Percentiles rank a stretch among this genome's conserved stretches.
Conservation (phyloP, 2,329 filamentous ascomycete genomes). For the Biscogniauxia mediterranea region DNA sequence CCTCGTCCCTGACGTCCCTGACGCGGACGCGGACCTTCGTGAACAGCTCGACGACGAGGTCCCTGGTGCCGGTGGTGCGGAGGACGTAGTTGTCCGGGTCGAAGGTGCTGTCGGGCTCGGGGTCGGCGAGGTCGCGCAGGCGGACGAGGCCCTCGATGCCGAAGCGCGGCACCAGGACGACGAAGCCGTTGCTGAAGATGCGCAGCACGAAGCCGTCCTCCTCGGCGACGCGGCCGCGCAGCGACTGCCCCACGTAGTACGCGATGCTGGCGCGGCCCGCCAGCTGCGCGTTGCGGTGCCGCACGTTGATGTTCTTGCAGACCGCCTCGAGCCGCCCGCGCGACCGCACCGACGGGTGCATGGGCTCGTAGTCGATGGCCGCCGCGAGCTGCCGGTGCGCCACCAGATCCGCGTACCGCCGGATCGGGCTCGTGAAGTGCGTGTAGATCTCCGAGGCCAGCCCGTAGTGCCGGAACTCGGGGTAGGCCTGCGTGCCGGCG, state of each 20-base stretch:
- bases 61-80: constrained; percentile 53
- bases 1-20: constrained; percentile 88
- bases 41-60: constrained; percentile 75
- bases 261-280: constrained; percentile 92
- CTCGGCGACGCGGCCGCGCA: constrained; percentile 72
- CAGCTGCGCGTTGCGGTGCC: constrained; percentile 95
- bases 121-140: constrained; percentile 75
- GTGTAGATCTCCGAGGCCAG: constrained; percentile 97
- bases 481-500: constrained; percentile 86
- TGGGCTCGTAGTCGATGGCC: constrained; percentile 86
- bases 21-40: constrained; percentile 88
- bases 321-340: constrained; percentile 85
- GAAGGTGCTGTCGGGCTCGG: constrained; percentile 77
- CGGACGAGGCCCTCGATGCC: constrained; percentile 92
- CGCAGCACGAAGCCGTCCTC: constrained; percentile 97
- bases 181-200: constrained; percentile 95
- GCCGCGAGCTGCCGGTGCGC: constrained; percentile 93
- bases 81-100: constrained; percentile 85
- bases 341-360: constrained; percentile 78
- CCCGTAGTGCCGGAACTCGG: constrained; percentile 96
- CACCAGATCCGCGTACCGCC: constrained; percentile 94
- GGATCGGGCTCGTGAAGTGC: constrained; percentile 96
- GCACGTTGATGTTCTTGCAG: constrained; percentile 97
- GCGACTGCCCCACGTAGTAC: constrained; percentile 95
- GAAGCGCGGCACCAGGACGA: constrained; percentile 93